These are phyloP conservation scores for Penicillium lividum DNA, from an alignment of 495 filamentous ascomycete species.

Conservation along the genomic window DNA sequence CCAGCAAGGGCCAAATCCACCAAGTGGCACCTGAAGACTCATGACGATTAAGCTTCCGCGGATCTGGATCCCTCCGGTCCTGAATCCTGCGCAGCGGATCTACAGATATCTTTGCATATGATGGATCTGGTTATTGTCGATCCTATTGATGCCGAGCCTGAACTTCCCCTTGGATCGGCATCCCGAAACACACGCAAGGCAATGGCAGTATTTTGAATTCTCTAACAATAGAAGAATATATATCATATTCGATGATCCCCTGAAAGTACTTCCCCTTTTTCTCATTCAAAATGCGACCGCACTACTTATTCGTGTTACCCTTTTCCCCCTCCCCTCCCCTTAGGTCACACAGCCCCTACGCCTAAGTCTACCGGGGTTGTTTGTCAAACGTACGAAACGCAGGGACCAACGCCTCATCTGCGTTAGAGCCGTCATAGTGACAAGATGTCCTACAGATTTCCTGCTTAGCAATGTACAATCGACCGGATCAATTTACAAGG, in stretches of 20 bases:
- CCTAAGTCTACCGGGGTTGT: constrained; percentile 23
- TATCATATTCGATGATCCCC: background rate
- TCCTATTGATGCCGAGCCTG: background rate
- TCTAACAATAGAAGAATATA: background rate
- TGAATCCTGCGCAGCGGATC: background rate
- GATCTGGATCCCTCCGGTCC: constrained; percentile 10
- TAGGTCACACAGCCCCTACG: constrained; percentile 25
- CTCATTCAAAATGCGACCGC: constrained; percentile 18
- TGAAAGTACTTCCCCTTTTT: background rate
- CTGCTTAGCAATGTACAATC: background rate
- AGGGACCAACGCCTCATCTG: constrained; percentile 28
- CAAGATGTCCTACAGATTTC: constrained; percentile 4
- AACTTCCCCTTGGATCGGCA: constrained; percentile 1
- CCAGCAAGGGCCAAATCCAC: constrained; percentile 8
- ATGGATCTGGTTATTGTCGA: background rate
- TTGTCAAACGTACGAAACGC: constrained; percentile 21
- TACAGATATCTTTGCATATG: background rate
- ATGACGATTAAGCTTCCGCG: constrained; percentile 18
- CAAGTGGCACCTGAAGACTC: background rate
- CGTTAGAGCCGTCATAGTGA: constrained; percentile 1
- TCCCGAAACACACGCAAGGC: constrained; percentile 1
- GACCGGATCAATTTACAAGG: background rate
- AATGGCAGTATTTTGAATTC: background rate
- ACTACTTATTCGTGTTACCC: constrained; percentile 21
- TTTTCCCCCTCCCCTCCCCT: constrained; percentile 7